Evolutionary conservation across 1,284 basidiomycete genomes (phyloP).

Genomic region (Puccinia polysora): DNA sequence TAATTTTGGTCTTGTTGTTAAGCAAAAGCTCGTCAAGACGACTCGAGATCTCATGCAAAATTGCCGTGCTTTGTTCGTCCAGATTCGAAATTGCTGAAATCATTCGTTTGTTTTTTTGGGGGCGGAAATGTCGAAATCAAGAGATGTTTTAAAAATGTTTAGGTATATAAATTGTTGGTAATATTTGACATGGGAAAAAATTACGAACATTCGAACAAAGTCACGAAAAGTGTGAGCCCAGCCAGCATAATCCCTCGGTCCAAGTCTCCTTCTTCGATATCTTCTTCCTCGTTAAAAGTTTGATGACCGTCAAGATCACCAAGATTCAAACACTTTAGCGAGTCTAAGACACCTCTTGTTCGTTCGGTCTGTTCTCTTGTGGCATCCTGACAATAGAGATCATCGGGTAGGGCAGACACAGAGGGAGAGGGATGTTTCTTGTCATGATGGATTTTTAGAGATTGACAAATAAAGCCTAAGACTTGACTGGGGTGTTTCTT

Average conservation of each 20-base stretch:
- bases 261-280: slow-evolving; percentile 9
- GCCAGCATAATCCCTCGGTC: slow-evolving; percentile 16
- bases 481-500: slow-evolving; percentile 15
- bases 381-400: not conserved
- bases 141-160: no score
- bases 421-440: not conserved
- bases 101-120: not conserved
- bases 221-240: slow-evolving; percentile 15
- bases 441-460: slow-evolving; percentile 1
- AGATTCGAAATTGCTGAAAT: slow-evolving; percentile 19
- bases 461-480: slow-evolving; percentile 20
- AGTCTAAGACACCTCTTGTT: not conserved
- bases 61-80: slow-evolving; percentile 17
- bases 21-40: slow-evolving; percentile 18
- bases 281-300: not conserved
- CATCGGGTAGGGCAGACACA: not conserved
- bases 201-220: slow-evolving; percentile 21
- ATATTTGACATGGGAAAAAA: not conserved
- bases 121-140: not conserved
- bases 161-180: no score
- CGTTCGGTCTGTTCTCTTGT: not conserved
- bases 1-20: not conserved
- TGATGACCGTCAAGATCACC: not conserved
- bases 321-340: slow-evolving; percentile 7
- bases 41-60: slow-evolving; percentile 19